A percentile compares a stretch with the other conserved stretches of the same genome.
Evolutionary conservation across 179 eudicot genomes (phyloP).

Genomic region (Sideroxylon spinosum): DNA sequence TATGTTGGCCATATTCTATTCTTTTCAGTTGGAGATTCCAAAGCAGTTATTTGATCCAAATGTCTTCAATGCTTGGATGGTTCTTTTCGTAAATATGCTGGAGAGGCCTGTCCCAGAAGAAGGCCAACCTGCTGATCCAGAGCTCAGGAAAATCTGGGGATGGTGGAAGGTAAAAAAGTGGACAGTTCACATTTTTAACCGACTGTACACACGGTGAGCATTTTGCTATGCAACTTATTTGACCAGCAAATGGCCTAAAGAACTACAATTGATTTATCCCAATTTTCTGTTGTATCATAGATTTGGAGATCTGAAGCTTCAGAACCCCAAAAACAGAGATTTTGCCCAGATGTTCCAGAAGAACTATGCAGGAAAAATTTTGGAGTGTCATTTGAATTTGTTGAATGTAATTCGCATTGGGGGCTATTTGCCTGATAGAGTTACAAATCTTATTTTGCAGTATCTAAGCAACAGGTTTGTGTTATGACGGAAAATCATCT

Average conservation of each 20-base stretch:
- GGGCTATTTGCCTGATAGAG: slow-evolving; percentile 96
- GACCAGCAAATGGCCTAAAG: neutral
- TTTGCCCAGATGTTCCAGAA: slow-evolving; percentile 96
- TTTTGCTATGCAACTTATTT: neutral
- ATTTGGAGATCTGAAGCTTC: slow-evolving; percentile 86
- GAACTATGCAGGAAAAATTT: slow-evolving; percentile 83
- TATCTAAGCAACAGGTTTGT: slow-evolving; percentile 90
- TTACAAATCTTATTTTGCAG: slow-evolving; percentile 86
- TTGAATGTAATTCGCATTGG: slow-evolving; percentile 83
- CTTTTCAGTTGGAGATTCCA: slow-evolving; percentile 87
- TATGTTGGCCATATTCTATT: neutral
- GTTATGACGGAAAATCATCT: slow-evolving; percentile 2
- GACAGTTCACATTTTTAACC: slow-evolving; percentile 96
- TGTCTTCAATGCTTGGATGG: slow-evolving; percentile 97
- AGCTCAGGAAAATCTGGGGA: slow-evolving; percentile 93
- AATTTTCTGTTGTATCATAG: slow-evolving; percentile 34
- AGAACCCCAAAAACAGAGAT: slow-evolving; percentile 86
- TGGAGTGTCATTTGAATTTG: slow-evolving; percentile 94
- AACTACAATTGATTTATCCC: neutral
- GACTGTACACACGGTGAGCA: slow-evolving; percentile 82
- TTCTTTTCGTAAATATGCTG: slow-evolving; percentile 73
- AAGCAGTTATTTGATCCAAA: slow-evolving; percentile 84
- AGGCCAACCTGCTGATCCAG: slow-evolving; percentile 93
- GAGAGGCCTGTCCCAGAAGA: slow-evolving; percentile 96
- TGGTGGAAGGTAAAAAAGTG: slow-evolving; percentile 99